Percentiles rank a stretch among this genome's conserved stretches.
phyloP scores from a whole-genome alignment of 495 filamentous ascomycete species.

The Pyrenopolyporus hunteri region DNA sequence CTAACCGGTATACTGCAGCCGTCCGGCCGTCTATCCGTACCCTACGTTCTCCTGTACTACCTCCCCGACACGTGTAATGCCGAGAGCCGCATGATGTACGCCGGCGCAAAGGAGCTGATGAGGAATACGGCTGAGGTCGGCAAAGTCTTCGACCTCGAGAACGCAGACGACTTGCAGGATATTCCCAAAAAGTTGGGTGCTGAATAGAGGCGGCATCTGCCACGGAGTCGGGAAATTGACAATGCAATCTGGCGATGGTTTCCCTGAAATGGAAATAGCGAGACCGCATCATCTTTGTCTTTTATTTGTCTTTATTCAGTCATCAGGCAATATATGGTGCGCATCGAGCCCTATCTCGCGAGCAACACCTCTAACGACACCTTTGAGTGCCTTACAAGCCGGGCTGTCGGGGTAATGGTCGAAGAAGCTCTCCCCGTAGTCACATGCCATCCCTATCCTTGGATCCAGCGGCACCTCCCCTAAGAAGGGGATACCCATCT shows the following conservation, averaged over 20 bases:
- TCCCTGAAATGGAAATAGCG: conserved; percentile 11
- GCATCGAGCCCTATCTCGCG: conserved; percentile 64
- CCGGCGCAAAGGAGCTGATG: conserved; percentile 92
- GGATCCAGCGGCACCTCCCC: conserved; percentile 94
- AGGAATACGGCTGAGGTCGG: conserved; percentile 86
- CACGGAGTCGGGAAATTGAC: background rate
- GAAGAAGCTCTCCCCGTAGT: conserved; percentile 97
- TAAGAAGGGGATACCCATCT: conserved; percentile 85
- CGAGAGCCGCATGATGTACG: conserved; percentile 89
- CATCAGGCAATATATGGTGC: conserved; percentile 46
- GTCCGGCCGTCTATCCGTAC: conserved; percentile 57
- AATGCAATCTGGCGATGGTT: background rate
- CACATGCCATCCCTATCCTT: conserved; percentile 91
- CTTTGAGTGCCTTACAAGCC: conserved; percentile 75
- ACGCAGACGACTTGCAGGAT: conserved; percentile 74
- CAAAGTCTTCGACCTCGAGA: conserved; percentile 78
- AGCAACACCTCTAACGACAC: conserved; percentile 74
- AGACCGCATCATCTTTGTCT: conserved; percentile 18
- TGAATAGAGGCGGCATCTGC: conserved; percentile 35
- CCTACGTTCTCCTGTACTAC: conserved; percentile 94
- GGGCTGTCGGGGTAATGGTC: conserved; percentile 92
- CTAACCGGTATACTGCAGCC: conserved; percentile 39
- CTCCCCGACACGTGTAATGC: conserved; percentile 87
- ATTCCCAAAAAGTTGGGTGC: conserved; percentile 71
- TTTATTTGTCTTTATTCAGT: conserved; percentile 29